phyloP scores from a whole-genome alignment of 306 rosid genomes.

The Cucurbita maxima region DNA sequence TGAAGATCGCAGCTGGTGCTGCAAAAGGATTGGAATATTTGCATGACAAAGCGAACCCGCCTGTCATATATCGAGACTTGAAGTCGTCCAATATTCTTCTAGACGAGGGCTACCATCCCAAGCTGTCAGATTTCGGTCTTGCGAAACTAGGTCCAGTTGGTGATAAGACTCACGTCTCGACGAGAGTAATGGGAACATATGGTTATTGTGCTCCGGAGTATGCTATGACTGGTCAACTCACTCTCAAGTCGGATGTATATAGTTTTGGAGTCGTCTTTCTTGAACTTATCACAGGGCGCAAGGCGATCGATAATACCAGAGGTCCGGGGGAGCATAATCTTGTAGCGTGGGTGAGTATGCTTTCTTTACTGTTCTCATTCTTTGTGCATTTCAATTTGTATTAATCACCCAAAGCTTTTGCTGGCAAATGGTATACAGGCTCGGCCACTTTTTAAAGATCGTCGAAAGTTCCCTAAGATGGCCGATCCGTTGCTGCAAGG shows the following conservation, averaged over 20 bases:
- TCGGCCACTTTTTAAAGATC: conserved; percentile 51
- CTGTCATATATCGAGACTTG: conserved; percentile 68
- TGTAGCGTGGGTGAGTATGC: conserved; percentile 65
- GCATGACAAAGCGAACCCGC: conserved; percentile 55
- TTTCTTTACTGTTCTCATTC: neutral
- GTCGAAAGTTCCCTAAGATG: conserved; percentile 49
- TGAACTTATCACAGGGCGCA: conserved; percentile 72
- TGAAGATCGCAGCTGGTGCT: conserved; percentile 72
- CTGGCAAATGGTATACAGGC: conserved; percentile 30
- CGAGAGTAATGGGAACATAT: conserved; percentile 68
- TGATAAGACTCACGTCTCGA: conserved; percentile 69
- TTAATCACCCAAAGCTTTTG: neutral
- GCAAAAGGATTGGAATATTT: conserved; percentile 82
- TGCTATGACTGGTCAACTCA: conserved; percentile 69
- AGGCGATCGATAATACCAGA: conserved; percentile 51
- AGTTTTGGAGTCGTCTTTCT: conserved; percentile 77
- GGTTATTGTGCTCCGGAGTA: conserved; percentile 90
- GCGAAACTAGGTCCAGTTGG: conserved; percentile 73
- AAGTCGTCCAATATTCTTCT: conserved; percentile 75
- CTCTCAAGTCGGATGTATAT: conserved; percentile 65
- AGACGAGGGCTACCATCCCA: conserved; percentile 53
- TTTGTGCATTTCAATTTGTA: neutral
- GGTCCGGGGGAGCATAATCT: conserved; percentile 50
- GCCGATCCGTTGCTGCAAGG: conserved; percentile 74
- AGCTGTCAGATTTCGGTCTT: conserved; percentile 74